phyloP scores from a whole-genome alignment of 208 protist genomes.

The Trypanosoma scelopori region DNA sequence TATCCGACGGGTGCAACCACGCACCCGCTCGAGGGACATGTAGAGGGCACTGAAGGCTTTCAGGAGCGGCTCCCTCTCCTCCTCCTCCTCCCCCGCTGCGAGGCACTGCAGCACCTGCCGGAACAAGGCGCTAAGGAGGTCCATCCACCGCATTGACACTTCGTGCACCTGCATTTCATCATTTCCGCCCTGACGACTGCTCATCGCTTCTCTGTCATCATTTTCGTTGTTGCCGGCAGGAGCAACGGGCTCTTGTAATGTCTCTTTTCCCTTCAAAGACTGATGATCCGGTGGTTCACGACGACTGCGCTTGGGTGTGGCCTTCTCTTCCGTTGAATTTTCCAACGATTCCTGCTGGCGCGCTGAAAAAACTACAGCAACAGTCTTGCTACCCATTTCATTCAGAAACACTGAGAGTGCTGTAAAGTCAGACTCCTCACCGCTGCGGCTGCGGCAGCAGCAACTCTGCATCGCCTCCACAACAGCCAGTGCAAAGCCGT shows the following conservation, averaged over 20 bases:
- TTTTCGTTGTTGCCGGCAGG: neutral
- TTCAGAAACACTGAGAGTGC: conserved; percentile 20
- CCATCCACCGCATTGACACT: conserved; percentile 17
- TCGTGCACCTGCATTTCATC: conserved; percentile 3
- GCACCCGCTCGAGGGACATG: conserved; percentile 19
- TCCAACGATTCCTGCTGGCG: neutral
- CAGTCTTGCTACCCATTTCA: conserved; percentile 4
- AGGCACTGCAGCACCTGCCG: conserved; percentile 15
- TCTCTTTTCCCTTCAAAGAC: neutral
- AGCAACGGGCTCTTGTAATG: neutral
- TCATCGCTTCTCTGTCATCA: neutral
- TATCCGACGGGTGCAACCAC: neutral
- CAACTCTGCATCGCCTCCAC: conserved; percentile 6
- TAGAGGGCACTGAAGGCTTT: conserved; percentile 17
- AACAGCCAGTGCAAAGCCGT: conserved; percentile 16
- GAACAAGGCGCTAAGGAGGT: conserved; percentile 17
- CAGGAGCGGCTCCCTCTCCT: conserved; percentile 8
- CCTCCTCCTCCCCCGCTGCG: neutral
- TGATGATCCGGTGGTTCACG: neutral
- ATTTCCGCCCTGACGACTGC: neutral
- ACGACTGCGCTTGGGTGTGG: neutral
- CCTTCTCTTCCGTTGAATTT: neutral
- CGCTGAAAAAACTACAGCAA: conserved; percentile 1
- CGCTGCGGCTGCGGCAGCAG: neutral
- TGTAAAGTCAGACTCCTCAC: conserved; percentile 4